Evolutionary conservation across 2,329 filamentous ascomycete genomes (phyloP).

Genomic region (Ophiostoma populinum): DNA sequence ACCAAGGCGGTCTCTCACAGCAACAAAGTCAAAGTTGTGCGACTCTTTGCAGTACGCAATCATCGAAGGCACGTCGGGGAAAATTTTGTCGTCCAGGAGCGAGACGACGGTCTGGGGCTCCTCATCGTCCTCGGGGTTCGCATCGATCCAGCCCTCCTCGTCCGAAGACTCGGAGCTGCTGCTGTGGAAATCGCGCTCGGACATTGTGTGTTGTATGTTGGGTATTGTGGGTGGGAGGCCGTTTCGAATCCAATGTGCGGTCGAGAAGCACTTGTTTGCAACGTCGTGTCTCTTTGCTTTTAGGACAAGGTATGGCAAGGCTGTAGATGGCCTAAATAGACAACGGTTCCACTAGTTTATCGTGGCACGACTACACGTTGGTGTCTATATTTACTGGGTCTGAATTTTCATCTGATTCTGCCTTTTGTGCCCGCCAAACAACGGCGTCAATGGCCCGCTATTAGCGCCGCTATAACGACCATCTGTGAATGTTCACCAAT

Average conservation of each 20-base stretch:
- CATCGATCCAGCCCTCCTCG: conserved; percentile 20
- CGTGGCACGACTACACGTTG: too few species aligned
- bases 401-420: conserved; percentile 6
- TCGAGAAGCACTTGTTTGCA: too few species aligned
- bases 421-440: neutral
- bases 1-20: conserved; percentile 34
- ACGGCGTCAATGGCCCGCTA: conserved; percentile 1
- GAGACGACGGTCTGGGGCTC: conserved; percentile 46
- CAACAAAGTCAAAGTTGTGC: conserved; percentile 49
- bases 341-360: too few species aligned
- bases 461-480: conserved; percentile 3
- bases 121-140: conserved; percentile 36
- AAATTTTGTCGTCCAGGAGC: conserved; percentile 49
- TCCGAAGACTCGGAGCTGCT: conserved; percentile 20
- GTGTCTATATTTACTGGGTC: neutral
- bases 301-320: too few species aligned
- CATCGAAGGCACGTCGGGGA: conserved; percentile 47
- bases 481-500: neutral
- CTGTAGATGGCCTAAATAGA: too few species aligned
- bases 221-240: neutral
- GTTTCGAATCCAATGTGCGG: neutral
- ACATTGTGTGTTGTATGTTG: conserved; percentile 4
- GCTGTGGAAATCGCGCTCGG: conserved; percentile 9
- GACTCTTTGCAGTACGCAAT: conserved; percentile 49
- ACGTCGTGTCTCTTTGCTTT: too few species aligned